These are phyloP conservation scores for Arthrobotrys megalospora DNA, from an alignment of 2,329 filamentous ascomycete genomes.

Conservation along the genomic window DNA sequence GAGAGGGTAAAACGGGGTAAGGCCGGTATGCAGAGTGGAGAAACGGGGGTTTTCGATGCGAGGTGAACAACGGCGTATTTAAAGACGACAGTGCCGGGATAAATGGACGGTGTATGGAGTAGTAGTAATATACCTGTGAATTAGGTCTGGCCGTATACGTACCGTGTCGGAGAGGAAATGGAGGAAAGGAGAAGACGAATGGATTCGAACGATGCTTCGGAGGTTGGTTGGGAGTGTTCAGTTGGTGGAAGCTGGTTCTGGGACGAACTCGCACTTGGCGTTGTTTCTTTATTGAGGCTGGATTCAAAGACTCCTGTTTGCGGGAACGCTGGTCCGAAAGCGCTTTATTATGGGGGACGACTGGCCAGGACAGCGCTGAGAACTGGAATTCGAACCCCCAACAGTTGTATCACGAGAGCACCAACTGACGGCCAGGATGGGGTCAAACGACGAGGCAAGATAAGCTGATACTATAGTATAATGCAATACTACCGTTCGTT, in stretches of 20 bases:
- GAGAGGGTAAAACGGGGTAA: constrained; percentile 36
- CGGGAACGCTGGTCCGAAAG: constrained; percentile 52
- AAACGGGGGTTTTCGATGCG: constrained; percentile 53
- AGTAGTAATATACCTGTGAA: background rate
- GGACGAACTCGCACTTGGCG: constrained; percentile 14
- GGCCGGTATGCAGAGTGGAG: constrained; percentile 50
- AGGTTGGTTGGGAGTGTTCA: constrained; percentile 7
- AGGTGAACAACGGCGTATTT: constrained; percentile 36
- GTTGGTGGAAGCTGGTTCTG: background rate
- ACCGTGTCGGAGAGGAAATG: background rate
- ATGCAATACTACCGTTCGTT: too few relatives aligned
- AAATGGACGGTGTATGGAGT: background rate
- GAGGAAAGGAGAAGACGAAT: constrained; percentile 5
- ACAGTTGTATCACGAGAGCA: constrained; percentile 59
- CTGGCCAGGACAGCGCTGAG: background rate
- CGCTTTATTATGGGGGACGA: constrained; percentile 8
- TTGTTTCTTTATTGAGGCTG: constrained; percentile 31
- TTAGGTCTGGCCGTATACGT: background rate
- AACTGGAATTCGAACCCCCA: too few relatives aligned
- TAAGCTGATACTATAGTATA: background rate
- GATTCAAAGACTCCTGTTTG: constrained; percentile 35
- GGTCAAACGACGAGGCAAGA: constrained; percentile 36
- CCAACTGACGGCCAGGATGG: constrained; percentile 32
- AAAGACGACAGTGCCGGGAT: constrained; percentile 13
- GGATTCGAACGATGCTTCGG: constrained; percentile 9